Base-by-base conservation (phyloP, 352 stramenopile genomes). In the Globisporangium acanthophoron region DNA sequence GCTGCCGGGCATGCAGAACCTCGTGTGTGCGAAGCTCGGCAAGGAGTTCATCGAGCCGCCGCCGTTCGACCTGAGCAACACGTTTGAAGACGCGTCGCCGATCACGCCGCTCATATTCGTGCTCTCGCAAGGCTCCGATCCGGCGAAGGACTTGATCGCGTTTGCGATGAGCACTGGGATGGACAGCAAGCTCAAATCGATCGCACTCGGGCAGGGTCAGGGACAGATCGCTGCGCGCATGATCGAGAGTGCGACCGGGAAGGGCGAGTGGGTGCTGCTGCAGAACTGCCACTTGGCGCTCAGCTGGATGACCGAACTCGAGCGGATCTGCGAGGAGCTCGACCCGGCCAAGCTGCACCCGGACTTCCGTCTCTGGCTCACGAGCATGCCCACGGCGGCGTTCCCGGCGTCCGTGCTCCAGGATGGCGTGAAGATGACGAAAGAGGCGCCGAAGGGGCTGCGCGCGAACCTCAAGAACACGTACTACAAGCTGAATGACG, bases 371-470 rank as follows among this genome's bases (percentile, higher is more conserved):
- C 62, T 98, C 24, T 98, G 94, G 94, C 75, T 98, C 31, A 98
- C 94, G 20, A 96, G 77, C 74, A 93, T 76, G 61, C 74, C 67
- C 31, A 97, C 74, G 40, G 89, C 69, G 53, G 80, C 63, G 49
- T 96, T 96, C 65, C 95, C 95, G 0, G 91, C 96, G 0, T 90
- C 88, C 0, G 92, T 98, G 21, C 80, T 98, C 8, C 95, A 98
- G 66, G 95, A 96, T 52, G 87, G 93, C 11, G 92, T 98, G 7
- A 98, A 98, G 66, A 98, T 98, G 90, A 98, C 95, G 2, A 98
- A 98, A 57, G 95, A 98, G 58, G 91, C 95, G 0, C 95, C 95
- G 0, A 98, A 97, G 53, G 95, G 95, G 0, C 62, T 98, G 51
- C 80, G 88, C 18, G 91, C 94, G 0, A 98, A 98, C 70, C 65